Evolutionary conservation across 2,329 filamentous ascomycete species (phyloP), one percentile per base, ranked within the genome.

Genomic region (Xylaria digitata): DNA sequence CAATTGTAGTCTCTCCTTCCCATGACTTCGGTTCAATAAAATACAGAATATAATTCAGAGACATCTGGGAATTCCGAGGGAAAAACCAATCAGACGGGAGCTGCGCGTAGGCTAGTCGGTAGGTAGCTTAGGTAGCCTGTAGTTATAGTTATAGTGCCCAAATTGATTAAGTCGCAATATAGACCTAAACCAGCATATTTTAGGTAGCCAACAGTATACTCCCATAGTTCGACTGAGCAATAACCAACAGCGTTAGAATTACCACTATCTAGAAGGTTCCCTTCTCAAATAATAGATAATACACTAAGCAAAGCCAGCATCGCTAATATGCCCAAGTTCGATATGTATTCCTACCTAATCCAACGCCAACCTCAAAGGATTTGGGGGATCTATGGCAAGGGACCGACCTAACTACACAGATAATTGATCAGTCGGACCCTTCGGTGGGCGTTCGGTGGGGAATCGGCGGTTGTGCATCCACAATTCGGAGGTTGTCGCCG

Each of bases 361-460:
- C 26, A 26, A 26, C 26, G 26, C 26, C 26, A 26, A 26, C 26
- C 26, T 26, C 26, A 5, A 26, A 26, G 26, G 26, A 26, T 26
- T 26, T 26, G 26, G 26, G 26, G 26, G 26, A 5, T 26, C 5
- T 26, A 26, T 26, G 26, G 5, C 26, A 26, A 26, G 26, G 26
- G 26, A 26, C 26, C 3, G 26, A 26, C 26, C 26, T 26, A 26
- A 26, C 26, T 26, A 26, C 5, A 26, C 26, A 26, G 26, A 26
- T 26, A 5, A 26, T 26, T n/a, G 40, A 23, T 40, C 37, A 66
- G 45, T 42, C 59, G 59, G 49, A 48, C 23, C 55, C 7, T 63
- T 63, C 64, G 65, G 61, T 43, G 57, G 60, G 2, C 32, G 8
- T 68, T 68, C 63, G 66, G 66, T 66, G 66, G 63, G 58, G 62